Base-by-base conservation (phyloP, 805 yeast species). In the Teunomyces aglyptinius region DNA sequence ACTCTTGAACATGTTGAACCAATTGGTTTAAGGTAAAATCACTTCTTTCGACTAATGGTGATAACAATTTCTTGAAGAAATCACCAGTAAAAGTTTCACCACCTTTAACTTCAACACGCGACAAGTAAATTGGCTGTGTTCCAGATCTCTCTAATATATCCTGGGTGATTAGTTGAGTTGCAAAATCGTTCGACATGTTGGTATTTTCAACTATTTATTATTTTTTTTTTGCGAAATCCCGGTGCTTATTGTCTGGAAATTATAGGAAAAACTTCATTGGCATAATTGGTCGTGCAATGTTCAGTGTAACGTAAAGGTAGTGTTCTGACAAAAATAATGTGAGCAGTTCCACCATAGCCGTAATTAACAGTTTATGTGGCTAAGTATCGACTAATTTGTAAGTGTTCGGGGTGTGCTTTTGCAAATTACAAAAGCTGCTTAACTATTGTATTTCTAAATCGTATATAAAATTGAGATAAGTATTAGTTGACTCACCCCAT, bases 11-110 rank as follows among this genome's bases (percentile, higher is more conserved):
- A 11, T 60, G 56, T 10, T 61, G 57, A 6, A 75, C 57, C 44
- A 79, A 63, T 44, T 70, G 70, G 18, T 63, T 68, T 47, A 80
- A 59, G 2, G 81, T 74, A 47, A 67, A 70, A 51, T 71, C 76
- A 46, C 70, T 60, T 3, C 58, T 62, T n/a, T 64, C 64, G 11
- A 71, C 57, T 34, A 77, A 64, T 6, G 80, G 80, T 10, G 63
- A 57, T 38, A 80, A 70, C 27, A 80, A 64, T 49, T 74, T 74
- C 44, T 65, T 55, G 62, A 77, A 77, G 55, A 77, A 75, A 13
- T 68, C 70, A 36, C 67, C 66, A 26, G 79, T 65, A 50, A 80
- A 70, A n/a, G 63, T 57, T 45, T 70, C 73, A 10, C 76, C 77
- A 11, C 76, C 77, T 41, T 51, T 59, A 22, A 71, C 69, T 45